Evolutionary conservation across 352 stramenopile genomes (phyloP).

Genomic region (Pythium periplocum): DNA sequence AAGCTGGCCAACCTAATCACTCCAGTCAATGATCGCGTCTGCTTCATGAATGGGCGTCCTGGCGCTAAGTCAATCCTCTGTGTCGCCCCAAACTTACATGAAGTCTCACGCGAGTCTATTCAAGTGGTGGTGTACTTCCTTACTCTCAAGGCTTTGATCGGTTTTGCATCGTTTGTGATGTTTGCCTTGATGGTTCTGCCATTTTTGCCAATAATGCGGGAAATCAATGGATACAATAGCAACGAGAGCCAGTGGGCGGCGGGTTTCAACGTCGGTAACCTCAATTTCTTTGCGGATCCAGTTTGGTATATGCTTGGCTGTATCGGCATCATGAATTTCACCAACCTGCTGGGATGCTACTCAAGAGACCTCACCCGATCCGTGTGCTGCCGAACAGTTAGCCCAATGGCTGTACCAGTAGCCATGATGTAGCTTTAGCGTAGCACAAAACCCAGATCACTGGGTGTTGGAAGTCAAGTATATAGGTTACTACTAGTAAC

Average conservation of each 20-base stretch:
- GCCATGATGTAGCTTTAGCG: too few species aligned
- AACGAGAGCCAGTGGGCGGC: neutral
- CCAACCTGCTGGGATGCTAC: too few species aligned
- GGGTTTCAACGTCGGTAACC: conserved; percentile 8
- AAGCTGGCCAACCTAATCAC: conserved; percentile 8
- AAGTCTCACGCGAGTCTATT: conserved; percentile 1
- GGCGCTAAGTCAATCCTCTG: neutral
- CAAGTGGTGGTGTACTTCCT: conserved; percentile 31
- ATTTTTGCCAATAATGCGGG: conserved; percentile 16
- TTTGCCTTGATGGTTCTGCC: conserved; percentile 16
- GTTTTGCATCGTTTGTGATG: conserved; percentile 12
- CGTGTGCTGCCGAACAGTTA: too few species aligned
- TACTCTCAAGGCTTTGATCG: conserved; percentile 30
- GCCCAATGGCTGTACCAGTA: too few species aligned
- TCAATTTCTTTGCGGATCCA: conserved; percentile 10
- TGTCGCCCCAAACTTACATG: too few species aligned
- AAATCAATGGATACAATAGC: conserved; percentile 14
- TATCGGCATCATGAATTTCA: conserved; percentile 1
- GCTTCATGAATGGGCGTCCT: neutral
- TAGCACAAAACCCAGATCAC: too few species aligned
- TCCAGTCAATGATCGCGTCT: neutral
- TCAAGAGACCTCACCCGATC: too few species aligned
- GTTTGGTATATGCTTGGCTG: conserved; percentile 3
- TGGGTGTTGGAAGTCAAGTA: too few species aligned
- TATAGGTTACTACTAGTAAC: too few species aligned